These are phyloP conservation scores for Mallotus repandus DNA, from an alignment of 441 rosid species.

Conservation along the genomic window DNA sequence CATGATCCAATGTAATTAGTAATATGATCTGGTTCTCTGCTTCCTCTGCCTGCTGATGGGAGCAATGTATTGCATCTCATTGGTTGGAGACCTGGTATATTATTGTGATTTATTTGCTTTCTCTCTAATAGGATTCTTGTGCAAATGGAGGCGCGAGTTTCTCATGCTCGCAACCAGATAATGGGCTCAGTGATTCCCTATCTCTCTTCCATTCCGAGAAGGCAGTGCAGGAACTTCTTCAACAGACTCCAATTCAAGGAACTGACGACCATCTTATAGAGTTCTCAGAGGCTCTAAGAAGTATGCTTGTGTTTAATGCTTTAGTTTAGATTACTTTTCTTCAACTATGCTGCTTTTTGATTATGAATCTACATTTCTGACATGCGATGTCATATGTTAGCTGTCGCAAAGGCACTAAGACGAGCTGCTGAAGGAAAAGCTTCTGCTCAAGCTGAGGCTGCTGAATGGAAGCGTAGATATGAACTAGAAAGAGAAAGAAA, in stretches of 20 bases:
- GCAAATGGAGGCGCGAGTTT: constrained; percentile 53
- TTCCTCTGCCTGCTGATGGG: background rate
- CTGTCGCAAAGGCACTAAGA: constrained; percentile 95
- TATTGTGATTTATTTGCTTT: constrained; percentile 9
- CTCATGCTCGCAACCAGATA: constrained; percentile 45
- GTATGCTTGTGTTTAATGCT: constrained; percentile 39
- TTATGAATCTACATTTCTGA: constrained; percentile 7
- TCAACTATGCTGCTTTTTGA: background rate
- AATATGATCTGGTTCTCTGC: background rate
- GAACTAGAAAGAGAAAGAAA: constrained; percentile 76
- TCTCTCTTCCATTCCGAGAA: constrained; percentile 67
- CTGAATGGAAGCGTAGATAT: constrained; percentile 96
- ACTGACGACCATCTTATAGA: constrained; percentile 88
- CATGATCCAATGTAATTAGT: too few relatives aligned
- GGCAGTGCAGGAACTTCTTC: constrained; percentile 84
- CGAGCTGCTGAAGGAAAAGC: constrained; percentile 98
- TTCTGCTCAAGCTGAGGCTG: constrained; percentile 94
- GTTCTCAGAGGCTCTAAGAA: constrained; percentile 93
- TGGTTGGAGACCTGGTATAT: background rate
- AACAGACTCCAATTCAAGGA: constrained; percentile 72
- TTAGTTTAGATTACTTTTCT: background rate
- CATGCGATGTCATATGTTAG: constrained; percentile 31
- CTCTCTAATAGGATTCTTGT: constrained; percentile 41
- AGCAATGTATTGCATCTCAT: background rate
- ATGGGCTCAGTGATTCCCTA: constrained; percentile 46